Conservation (phyloP, 1,284 basidiomycete genomes). For the Uromyces viciae-fabae region DNA sequence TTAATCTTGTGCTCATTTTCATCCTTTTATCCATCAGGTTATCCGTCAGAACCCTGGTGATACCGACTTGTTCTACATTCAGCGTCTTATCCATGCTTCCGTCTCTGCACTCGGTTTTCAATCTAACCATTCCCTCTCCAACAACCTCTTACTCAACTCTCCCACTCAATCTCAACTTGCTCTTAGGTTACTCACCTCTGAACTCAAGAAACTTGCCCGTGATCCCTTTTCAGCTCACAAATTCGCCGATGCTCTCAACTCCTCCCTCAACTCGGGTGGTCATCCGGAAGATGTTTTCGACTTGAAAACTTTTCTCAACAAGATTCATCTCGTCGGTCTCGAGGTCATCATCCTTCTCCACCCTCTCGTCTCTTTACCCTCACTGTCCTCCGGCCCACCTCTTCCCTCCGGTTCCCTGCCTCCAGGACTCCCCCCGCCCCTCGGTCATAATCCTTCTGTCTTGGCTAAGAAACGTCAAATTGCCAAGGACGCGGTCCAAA, state of each 20-base stretch:
- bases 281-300: slow-evolving; percentile 74
- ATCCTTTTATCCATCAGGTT: slow-evolving; percentile 62
- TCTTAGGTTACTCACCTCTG: slow-evolving; percentile 76
- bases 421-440: slow-evolving; percentile 50
- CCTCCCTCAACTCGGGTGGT: slow-evolving; percentile 63
- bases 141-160: slow-evolving; percentile 65
- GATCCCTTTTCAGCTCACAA: slow-evolving; percentile 80
- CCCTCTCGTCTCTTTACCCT: slow-evolving; percentile 66
- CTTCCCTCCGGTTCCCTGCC: slow-evolving; percentile 64
- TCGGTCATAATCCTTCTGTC: slow-evolving; percentile 36
- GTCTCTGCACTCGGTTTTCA: slow-evolving; percentile 61
- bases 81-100: slow-evolving; percentile 76
- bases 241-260: slow-evolving; percentile 78
- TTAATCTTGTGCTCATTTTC: background rate
- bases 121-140: slow-evolving; percentile 59
- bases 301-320: slow-evolving; percentile 70
- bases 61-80: slow-evolving; percentile 90
- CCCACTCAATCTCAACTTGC: slow-evolving; percentile 62
- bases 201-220: slow-evolving; percentile 75
- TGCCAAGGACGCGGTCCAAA: slow-evolving; percentile 47
- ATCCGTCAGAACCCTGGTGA: slow-evolving; percentile 90
- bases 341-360: slow-evolving; percentile 72
- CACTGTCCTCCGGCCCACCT: slow-evolving; percentile 66
- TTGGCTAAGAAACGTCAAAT: slow-evolving; percentile 46
- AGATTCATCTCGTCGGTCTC: slow-evolving; percentile 70